These are phyloP conservation scores for Boletus calvinii DNA, from an alignment of 1,284 basidiomycete species.

Conservation along the genomic window DNA sequence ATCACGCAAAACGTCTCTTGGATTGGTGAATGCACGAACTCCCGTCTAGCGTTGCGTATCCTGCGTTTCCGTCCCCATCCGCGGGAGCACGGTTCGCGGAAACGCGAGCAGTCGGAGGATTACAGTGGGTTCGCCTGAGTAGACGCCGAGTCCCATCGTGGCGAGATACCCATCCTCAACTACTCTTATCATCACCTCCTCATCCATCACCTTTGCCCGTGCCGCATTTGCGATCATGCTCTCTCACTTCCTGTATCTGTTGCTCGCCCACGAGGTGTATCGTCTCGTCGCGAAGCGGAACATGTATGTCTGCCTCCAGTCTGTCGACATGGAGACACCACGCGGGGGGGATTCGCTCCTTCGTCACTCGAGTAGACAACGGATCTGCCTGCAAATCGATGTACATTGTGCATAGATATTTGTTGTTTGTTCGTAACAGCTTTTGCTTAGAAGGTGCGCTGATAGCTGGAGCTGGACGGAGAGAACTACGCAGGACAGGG, in stretches of 20 bases:
- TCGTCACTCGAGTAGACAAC: too few species aligned
- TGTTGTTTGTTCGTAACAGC: too few species aligned
- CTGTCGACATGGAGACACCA: conserved; percentile 44
- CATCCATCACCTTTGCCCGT: conserved; percentile 86
- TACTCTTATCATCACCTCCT: conserved; percentile 81
- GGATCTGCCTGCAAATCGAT: too few species aligned
- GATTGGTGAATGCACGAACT: conserved; percentile 69
- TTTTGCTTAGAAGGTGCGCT: too few species aligned
- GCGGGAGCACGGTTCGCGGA: conserved; percentile 82
- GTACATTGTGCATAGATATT: too few species aligned
- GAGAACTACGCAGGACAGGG: too few species aligned
- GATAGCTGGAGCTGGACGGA: too few species aligned
- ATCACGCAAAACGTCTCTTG: conserved; percentile 62
- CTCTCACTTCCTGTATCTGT: conserved; percentile 83
- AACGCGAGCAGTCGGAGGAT: conserved; percentile 79
- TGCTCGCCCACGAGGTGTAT: conserved; percentile 73
- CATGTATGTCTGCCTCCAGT: conserved; percentile 73
- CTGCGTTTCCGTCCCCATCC: conserved; percentile 86
- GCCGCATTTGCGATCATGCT: conserved; percentile 88
- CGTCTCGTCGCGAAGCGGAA: conserved; percentile 73
- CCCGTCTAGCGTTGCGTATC: conserved; percentile 85
- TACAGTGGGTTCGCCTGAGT: conserved; percentile 83
- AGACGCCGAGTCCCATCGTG: conserved; percentile 88
- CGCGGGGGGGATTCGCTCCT: too few species aligned
- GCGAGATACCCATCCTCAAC: conserved; percentile 82